Evolutionary conservation across 495 filamentous ascomycete species (phyloP), one percentile per base, ranked within the genome.

Genomic region (Penicillium manginii): DNA sequence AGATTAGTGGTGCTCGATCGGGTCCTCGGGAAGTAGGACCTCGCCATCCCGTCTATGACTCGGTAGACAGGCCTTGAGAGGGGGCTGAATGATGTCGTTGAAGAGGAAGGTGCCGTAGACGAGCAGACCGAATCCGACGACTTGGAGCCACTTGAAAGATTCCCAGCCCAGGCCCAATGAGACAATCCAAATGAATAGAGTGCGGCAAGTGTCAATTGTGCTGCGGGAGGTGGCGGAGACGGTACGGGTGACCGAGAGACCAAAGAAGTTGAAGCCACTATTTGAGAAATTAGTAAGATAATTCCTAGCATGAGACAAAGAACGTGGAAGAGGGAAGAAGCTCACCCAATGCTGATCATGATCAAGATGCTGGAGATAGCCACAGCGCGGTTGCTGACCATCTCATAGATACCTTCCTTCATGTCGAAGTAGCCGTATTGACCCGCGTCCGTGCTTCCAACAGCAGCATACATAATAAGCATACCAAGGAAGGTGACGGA

Each of bases 251-350:
- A 98, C 93, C 5, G 87, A 90, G 15, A 98, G 86, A 31, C 94
- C 94, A 74, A 98, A 98, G 81, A 93, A 98, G 78, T 98, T 98
- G 85, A 97, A 98, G 51, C 93, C 92, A 37, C 92, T 93, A 64
- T 7, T 17, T 54, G 46, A 45, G 26, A 54, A 54, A 45, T 52
- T 53, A 64, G 54, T 29, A 33, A 26, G 35, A n/a, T 10, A 23
- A 49, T 23, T 15, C 1, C 21, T 31, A 23, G 7, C 8, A 33
- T 19, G 15, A 3, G 5, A 43, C n/a, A 56, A 17, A 39, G 12
- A 21, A 26, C 22, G 49, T 52, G 8, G 46, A 40, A n/a, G 23
- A 9, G 15, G 52, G 35, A 55, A 21, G 29, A 37, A 35, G 14
- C 79, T 17, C 15, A 94, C 88, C 92, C 92, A 67, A 98, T 98